Percentiles rank a stretch among this genome's conserved stretches.
Evolutionary conservation across 2,329 filamentous ascomycete genomes (phyloP).

Genomic region (Paraphoma chrysanthemicola): DNA sequence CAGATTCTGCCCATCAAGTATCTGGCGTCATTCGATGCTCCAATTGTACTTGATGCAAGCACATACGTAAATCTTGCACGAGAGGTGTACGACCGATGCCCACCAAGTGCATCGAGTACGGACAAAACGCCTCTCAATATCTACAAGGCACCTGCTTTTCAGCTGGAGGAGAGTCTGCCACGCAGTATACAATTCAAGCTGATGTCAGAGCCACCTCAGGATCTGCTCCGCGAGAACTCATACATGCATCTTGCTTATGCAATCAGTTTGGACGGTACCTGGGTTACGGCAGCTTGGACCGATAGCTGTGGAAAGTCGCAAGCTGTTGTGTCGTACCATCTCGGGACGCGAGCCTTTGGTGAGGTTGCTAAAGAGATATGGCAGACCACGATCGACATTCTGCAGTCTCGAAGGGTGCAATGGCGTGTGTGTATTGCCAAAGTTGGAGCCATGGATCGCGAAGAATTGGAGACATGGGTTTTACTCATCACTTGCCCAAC

Average conservation of each 20-base stretch:
- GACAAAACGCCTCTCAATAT: constrained; percentile 56
- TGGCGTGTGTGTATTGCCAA: constrained; percentile 81
- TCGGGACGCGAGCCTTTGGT: constrained; percentile 66
- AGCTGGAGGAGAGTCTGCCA: constrained; percentile 73
- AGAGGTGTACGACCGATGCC: constrained; percentile 80
- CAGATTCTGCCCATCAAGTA: constrained; percentile 75
- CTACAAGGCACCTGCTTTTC: constrained; percentile 71
- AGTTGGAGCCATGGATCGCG: constrained; percentile 70
- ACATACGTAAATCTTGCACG: constrained; percentile 71
- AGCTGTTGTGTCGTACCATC: constrained; percentile 74
- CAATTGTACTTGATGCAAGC: constrained; percentile 67
- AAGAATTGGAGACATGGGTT: constrained; percentile 63
- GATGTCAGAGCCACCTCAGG: constrained; percentile 70
- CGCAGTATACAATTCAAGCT: constrained; percentile 79
- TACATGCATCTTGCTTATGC: constrained; percentile 83
- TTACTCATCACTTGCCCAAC: constrained; percentile 45
- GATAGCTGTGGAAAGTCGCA: constrained; percentile 78
- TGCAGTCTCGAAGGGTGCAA: constrained; percentile 72
- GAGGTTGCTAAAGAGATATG: constrained; percentile 79
- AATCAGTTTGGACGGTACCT: constrained; percentile 75
- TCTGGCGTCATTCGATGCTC: constrained; percentile 67
- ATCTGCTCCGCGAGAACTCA: constrained; percentile 78
- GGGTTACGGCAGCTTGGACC: constrained; percentile 82
- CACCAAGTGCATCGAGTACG: constrained; percentile 49
- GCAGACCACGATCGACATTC: constrained; percentile 77